phyloP scores from a whole-genome alignment of 106 monocot genomes.

The Dendrobium nobile region DNA sequence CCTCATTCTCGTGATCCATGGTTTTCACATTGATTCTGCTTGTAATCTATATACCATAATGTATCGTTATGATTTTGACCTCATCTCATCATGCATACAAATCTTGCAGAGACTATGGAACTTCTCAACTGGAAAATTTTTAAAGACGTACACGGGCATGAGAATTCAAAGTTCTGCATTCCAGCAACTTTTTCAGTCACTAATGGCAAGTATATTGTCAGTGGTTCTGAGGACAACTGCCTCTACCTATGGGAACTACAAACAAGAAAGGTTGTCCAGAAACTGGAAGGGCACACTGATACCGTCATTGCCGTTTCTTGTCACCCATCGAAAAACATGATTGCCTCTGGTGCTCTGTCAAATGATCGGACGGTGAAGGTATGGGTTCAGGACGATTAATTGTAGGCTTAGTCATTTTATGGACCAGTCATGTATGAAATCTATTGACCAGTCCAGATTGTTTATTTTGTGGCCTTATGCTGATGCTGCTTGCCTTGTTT shows the following conservation, averaged over 20 bases:
- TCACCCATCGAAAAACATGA: slow-evolving; percentile 51
- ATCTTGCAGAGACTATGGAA: slow-evolving; percentile 56
- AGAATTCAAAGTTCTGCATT: slow-evolving; percentile 48
- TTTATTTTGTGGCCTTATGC: background rate
- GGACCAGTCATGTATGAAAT: no score
- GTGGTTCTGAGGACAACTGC: slow-evolving; percentile 62
- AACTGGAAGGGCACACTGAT: slow-evolving; percentile 58
- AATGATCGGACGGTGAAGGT: slow-evolving; percentile 55
- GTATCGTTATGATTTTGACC: background rate
- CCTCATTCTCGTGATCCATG: no score
- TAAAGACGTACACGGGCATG: slow-evolving; percentile 57
- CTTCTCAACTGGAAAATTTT: slow-evolving; percentile 55
- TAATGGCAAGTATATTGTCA: slow-evolving; percentile 65
- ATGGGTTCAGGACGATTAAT: slow-evolving; percentile 29
- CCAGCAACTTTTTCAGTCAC: slow-evolving; percentile 54
- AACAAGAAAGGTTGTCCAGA: slow-evolving; percentile 38
- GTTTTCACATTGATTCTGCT: no score
- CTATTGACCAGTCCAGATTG: background rate
- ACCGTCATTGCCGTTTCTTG: slow-evolving; percentile 48
- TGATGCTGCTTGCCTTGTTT: background rate
- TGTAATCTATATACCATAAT: no score
- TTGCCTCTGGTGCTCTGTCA: slow-evolving; percentile 44
- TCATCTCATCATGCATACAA: background rate
- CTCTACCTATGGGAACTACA: slow-evolving; percentile 64
- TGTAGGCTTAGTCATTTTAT: no score